phyloP scores from a whole-genome alignment of 2,329 filamentous ascomycete genomes.

The Pestalotiopsis sp. region DNA sequence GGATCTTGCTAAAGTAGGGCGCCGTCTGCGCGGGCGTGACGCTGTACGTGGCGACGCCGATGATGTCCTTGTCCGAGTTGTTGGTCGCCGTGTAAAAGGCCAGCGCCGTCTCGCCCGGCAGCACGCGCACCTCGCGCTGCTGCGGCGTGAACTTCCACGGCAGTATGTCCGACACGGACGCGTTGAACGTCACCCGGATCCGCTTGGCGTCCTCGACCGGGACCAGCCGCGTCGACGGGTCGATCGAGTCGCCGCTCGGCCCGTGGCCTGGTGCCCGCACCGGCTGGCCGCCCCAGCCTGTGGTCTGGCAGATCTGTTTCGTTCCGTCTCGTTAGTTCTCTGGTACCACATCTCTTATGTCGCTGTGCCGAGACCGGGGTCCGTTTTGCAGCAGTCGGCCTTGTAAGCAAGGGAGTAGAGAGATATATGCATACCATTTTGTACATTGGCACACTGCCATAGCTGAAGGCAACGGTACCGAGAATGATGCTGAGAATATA shows the following conservation, averaged over 20 bases:
- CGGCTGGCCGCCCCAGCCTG: conserved; percentile 90
- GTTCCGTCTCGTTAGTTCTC: background rate
- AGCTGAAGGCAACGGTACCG: conserved; percentile 76
- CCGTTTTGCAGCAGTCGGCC: background rate
- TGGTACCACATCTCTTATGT: background rate
- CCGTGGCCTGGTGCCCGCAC: conserved; percentile 73
- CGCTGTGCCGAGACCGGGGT: background rate
- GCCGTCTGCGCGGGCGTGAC: conserved; percentile 95
- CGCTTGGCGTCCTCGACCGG: conserved; percentile 81
- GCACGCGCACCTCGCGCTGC: conserved; percentile 91
- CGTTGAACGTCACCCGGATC: conserved; percentile 93
- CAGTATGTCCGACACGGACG: conserved; percentile 89
- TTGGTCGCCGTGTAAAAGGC: conserved; percentile 99
- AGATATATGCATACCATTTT: conserved; percentile 66
- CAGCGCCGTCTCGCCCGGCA: conserved; percentile 93
- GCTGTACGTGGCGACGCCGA: conserved; percentile 96
- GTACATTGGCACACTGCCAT: conserved; percentile 83
- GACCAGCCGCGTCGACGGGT: conserved; percentile 74
- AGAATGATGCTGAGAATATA: conserved; percentile 78
- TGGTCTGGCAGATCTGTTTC: conserved; percentile 74
- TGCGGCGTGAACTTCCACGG: conserved; percentile 98
- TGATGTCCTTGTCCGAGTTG: conserved; percentile 86
- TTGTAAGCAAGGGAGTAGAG: background rate
- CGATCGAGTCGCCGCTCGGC: conserved; percentile 43
- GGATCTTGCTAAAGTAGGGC: conserved; percentile 98